Base-by-base conservation (phyloP, 768 basidiomycete species). In the Mycena floridula region DNA sequence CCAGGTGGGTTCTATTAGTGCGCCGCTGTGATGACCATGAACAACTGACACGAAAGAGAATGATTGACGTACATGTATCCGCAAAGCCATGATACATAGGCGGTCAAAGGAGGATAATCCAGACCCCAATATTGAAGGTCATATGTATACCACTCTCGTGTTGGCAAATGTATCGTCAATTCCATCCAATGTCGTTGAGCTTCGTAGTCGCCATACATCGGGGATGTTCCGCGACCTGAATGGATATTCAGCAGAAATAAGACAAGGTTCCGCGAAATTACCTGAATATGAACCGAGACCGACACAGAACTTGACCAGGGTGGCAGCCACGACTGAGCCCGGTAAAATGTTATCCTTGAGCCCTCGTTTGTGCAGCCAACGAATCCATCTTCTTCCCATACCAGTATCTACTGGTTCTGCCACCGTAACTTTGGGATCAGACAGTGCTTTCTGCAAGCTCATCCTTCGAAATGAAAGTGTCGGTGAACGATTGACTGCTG, bases 121-220 rank as follows among this genome's bases (percentile, higher is more conserved):
- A 97, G 71, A 0, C 90, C 90, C 94, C 94, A 97, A 56, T 95
- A 95, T 26, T 78, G 77, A 24, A 89, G 70, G 56, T 95, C 89
- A 60, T 92, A 89, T 1, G 66, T 81, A 62, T 97, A 97, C 94
- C 94, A 97, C 49, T 84, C 65, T 12, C 65, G 66, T 16, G 79
- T 54, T 0, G 92, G 88, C 1, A 91, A 67, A 57, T 93, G 85
- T 21, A 82, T 62, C 3, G 89, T 90, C 28, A 95, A 59, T 54
- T 94, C 92, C 88, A 95, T 89, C 92, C 92, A 95, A 63, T 94
- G 92, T 43, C 92, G 70, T 56, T 94, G 92, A 0, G 92, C 92
- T 60, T 95, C 92, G 53, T 89, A 95, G 63, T 95, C 92, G 3
- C 92, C 92, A 51, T 75, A 89, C 81, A 92, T 83, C 0, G 89